Base-by-base conservation (phyloP, 1,139 yeast genomes). In the Komagataea norvegica region DNA sequence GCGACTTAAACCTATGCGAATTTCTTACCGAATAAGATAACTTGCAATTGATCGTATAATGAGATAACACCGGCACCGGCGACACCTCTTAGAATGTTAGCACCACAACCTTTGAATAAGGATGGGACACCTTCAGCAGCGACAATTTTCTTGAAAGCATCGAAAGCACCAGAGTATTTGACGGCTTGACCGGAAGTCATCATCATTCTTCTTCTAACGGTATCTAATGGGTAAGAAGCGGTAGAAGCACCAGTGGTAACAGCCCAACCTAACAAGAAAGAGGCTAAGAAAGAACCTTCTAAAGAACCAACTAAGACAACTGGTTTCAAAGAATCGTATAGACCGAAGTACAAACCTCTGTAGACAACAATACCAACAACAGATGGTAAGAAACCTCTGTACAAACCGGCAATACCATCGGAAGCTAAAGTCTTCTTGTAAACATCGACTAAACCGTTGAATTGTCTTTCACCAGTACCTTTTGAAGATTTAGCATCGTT, bases 51-150 rank as follows among this genome's bases (percentile, higher is more conserved):
- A 68, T 79, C 87, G 75, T 80, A 80, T 69, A 79, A 64, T 61
- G 88, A 79, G 64, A 80, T 77, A 54, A 80, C 89, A 77, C 86
- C 87, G 61, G 88, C 88, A 68, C 86, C 86, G 66, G 88, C 89
- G 58, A 81, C 85, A 75, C 87, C 87, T 74, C 88, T 80, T 67
- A 81, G 74, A 68, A 81, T 79, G 82, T 81, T 81, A 60, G 88
- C 88, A 71, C 84, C 88, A 67, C 86, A 80, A 65, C 89, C 89
- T 77, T 79, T 80, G 83, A 81, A 81, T 66, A 81, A 70, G 54
- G 88, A 77, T 47, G 61, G 57, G 55, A 74, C 62, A 70, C 89
- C 88, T 70, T 80, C 87, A 57, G 78, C 74, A 52, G 80, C 80
- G 53, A 79, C 79, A 60, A 81, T 79, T 69, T 77, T 67, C 52